phyloP scores from a whole-genome alignment of 768 basidiomycete species.

The Daedaleopsis nitida region DNA sequence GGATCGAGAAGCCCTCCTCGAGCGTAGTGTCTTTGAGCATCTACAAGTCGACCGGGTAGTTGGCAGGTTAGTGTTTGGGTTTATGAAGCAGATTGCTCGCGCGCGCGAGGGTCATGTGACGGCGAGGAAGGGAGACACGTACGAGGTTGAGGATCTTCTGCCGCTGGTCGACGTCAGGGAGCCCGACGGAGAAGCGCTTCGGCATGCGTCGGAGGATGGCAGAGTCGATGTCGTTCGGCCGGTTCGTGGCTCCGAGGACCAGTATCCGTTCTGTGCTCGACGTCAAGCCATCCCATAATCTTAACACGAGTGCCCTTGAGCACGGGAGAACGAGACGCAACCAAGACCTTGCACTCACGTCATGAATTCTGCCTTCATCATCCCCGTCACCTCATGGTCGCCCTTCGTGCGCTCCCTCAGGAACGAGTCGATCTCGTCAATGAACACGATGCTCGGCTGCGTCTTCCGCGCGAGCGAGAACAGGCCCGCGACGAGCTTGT shows the following conservation, averaged over 20 bases:
- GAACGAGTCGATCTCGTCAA: conserved; percentile 98
- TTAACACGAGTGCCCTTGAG: conserved; percentile 31
- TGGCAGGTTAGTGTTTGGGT: too few relatives aligned
- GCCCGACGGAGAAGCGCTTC: conserved; percentile 84
- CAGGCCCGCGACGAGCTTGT: conserved; percentile 92
- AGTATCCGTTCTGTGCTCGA: conserved; percentile 82
- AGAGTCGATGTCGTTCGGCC: conserved; percentile 88
- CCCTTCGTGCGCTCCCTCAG: conserved; percentile 82
- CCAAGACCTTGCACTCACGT: conserved; percentile 54
- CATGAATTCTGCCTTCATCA: conserved; percentile 98
- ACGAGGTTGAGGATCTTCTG: conserved; percentile 84
- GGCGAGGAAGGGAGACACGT: conserved; percentile 20
- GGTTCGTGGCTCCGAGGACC: conserved; percentile 93
- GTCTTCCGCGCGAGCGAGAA: conserved; percentile 94
- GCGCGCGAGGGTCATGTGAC: not conserved
- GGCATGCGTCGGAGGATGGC: conserved; percentile 97
- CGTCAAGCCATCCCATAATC: conserved; percentile 93
- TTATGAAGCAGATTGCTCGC: too few relatives aligned
- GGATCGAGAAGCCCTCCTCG: conserved; percentile 60
- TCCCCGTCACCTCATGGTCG: conserved; percentile 97
- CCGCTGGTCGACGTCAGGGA: conserved; percentile 80
- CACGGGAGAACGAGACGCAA: not conserved
- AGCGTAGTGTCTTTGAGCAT: conserved; percentile 84
- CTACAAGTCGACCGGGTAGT: conserved; percentile 38
- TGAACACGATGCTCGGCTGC: conserved; percentile 96